Conservation (phyloP, 2,329 filamentous ascomycete species). For the Aspergillus ustus region DNA sequence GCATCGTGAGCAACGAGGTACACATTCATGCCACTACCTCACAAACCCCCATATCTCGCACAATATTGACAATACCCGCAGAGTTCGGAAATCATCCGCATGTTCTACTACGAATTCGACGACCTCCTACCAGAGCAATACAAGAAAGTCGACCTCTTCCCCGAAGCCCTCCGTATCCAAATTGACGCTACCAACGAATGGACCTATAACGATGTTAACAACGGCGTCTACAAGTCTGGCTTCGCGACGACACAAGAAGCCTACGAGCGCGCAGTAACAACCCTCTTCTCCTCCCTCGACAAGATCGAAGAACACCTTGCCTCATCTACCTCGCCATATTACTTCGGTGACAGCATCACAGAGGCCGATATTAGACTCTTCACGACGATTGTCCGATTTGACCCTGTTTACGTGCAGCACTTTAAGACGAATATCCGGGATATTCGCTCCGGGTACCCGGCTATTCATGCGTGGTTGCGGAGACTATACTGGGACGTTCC, state of each 20-base stretch:
- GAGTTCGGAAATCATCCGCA: slow-evolving; percentile 85
- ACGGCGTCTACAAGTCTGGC: slow-evolving; percentile 64
- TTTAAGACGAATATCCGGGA: slow-evolving; percentile 84
- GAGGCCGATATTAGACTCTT: slow-evolving; percentile 81
- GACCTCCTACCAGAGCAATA: slow-evolving; percentile 65
- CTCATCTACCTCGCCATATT: slow-evolving; percentile 60
- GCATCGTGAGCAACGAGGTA: slow-evolving; percentile 87
- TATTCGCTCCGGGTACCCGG: slow-evolving; percentile 81
- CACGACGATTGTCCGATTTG: slow-evolving; percentile 74
- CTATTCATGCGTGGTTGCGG: slow-evolving; percentile 79
- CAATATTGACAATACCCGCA: slow-evolving; percentile 23
- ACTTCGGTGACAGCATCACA: slow-evolving; percentile 75
- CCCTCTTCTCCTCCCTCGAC: slow-evolving; percentile 78
- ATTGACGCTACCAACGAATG: slow-evolving; percentile 82
- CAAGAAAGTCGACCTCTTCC: slow-evolving; percentile 69
- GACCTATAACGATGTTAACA: slow-evolving; percentile 70
- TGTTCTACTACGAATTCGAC: slow-evolving; percentile 85
- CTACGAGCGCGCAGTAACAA: slow-evolving; percentile 74
- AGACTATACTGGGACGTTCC: slow-evolving; percentile 81
- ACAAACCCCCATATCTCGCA: not conserved
- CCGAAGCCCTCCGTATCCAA: slow-evolving; percentile 62
- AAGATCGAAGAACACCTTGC: slow-evolving; percentile 72
- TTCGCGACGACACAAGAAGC: slow-evolving; percentile 84
- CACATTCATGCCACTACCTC: slow-evolving; percentile 2
- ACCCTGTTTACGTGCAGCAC: slow-evolving; percentile 80